These are phyloP conservation scores for Salvia sclarea DNA, from an alignment of 305 asterid genomes.

Conservation along the genomic window DNA sequence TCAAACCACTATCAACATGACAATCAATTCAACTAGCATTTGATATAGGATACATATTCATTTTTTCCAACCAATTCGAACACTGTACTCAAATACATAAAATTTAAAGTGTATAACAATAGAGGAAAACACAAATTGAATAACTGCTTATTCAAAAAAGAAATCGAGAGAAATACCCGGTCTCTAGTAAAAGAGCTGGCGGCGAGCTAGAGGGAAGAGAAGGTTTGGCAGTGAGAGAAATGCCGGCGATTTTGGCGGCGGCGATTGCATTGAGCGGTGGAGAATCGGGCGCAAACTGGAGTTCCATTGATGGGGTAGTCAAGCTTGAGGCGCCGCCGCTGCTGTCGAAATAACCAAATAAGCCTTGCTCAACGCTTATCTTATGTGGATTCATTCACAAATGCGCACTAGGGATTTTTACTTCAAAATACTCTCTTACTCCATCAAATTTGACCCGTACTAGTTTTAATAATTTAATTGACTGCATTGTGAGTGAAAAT, in stretches of 20 bases:
- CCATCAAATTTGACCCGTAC: too few relatives aligned
- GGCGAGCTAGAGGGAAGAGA: constrained; percentile 51
- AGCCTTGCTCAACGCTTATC: too few relatives aligned
- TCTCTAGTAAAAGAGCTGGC: constrained; percentile 47
- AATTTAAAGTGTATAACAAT: neutral
- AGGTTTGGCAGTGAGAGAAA: constrained; percentile 41
- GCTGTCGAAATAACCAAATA: too few relatives aligned
- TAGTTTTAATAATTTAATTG: too few relatives aligned
- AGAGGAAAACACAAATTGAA: neutral
- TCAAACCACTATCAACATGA: constrained; percentile 1
- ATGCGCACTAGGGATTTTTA: too few relatives aligned
- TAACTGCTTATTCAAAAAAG: neutral
- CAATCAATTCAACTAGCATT: neutral
- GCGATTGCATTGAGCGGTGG: constrained; percentile 68
- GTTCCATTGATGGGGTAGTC: constrained; percentile 42
- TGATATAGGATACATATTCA: too few relatives aligned
- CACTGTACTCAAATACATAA: neutral
- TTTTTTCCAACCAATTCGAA: neutral
- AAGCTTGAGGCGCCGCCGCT: neutral
- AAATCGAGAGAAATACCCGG: constrained; percentile 46
- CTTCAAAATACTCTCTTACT: too few relatives aligned
- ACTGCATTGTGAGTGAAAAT: too few relatives aligned
- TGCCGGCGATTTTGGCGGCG: constrained; percentile 67
- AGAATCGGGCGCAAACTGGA: constrained; percentile 50
- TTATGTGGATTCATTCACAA: too few relatives aligned